phyloP scores from a whole-genome alignment of 495 filamentous ascomycete genomes.

The Podospora fimiseda region DNA sequence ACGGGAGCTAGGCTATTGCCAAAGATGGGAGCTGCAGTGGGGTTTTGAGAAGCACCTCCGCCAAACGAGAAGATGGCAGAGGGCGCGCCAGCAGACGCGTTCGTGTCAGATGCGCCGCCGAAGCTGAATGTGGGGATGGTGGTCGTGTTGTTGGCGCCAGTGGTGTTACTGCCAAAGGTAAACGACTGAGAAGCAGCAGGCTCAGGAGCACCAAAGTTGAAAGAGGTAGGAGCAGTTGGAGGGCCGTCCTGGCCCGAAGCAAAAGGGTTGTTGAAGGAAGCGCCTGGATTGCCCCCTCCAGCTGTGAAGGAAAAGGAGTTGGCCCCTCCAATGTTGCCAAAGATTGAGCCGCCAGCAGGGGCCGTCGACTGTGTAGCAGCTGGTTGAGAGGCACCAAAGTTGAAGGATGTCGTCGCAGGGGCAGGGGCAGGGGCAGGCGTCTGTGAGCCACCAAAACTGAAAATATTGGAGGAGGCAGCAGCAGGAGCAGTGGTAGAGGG shows the following conservation, averaged over 20 bases:
- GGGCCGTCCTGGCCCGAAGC: constrained; percentile 19
- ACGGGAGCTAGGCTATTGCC: constrained; percentile 29
- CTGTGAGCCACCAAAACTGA: constrained; percentile 28
- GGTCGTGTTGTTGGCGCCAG: constrained; percentile 3
- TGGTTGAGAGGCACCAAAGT: constrained; percentile 21
- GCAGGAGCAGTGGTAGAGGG: constrained; percentile 13
- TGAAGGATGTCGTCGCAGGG: constrained; percentile 1
- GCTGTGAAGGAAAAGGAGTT: constrained; percentile 37
- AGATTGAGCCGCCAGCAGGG: constrained; percentile 13
- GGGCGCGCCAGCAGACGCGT: not conserved
- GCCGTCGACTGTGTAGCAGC: constrained; percentile 12
- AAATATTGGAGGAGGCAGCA: constrained; percentile 12
- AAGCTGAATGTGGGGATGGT: constrained; percentile 25
- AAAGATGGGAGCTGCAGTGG: constrained; percentile 24
- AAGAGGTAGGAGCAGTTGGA: constrained; percentile 28
- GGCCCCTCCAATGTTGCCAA: constrained; percentile 13
- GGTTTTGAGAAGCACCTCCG: constrained; percentile 13
- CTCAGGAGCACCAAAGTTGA: constrained; percentile 32
- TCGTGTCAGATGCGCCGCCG: constrained; percentile 21
- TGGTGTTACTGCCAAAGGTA: constrained; percentile 18
- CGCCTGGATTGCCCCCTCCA: constrained; percentile 21
- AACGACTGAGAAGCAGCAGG: constrained; percentile 20
- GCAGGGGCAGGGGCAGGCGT: not conserved
- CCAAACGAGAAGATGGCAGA: constrained; percentile 16
- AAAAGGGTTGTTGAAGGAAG: constrained; percentile 38